Conservation (phyloP, 2,329 filamentous ascomycete genomes). For the Claviceps monticola region DNA sequence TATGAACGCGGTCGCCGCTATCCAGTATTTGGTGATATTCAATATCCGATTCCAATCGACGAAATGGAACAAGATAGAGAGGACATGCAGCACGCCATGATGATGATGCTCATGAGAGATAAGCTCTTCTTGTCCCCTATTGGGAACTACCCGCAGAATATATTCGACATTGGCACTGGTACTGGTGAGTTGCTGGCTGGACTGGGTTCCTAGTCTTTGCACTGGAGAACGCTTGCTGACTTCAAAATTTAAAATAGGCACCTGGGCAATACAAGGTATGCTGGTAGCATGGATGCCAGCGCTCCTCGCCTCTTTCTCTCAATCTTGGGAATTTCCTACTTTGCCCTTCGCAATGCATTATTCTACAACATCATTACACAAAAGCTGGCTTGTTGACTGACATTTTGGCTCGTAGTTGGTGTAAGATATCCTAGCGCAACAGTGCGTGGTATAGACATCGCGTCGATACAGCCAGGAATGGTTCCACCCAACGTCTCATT, state of each 20-base stretch:
- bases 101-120: slow-evolving; percentile 19
- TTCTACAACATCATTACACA: no score
- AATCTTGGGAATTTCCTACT: no score
- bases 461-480: slow-evolving; percentile 25
- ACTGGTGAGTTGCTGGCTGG: slow-evolving; percentile 4
- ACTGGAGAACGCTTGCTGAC: neutral
- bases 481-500: slow-evolving; percentile 27
- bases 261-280: slow-evolving; percentile 7
- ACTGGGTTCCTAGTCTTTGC: neutral
- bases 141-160: slow-evolving; percentile 17
- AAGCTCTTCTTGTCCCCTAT: slow-evolving; percentile 28
- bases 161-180: slow-evolving; percentile 27
- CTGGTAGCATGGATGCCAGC: neutral
- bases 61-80: slow-evolving; percentile 24
- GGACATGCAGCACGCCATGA: slow-evolving; percentile 26
- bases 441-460: slow-evolving; percentile 25
- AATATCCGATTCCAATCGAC: slow-evolving; percentile 25
- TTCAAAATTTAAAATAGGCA: slow-evolving; percentile 1
- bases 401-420: slow-evolving; percentile 1
- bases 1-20: slow-evolving; percentile 14
- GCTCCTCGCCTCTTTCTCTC: neutral
- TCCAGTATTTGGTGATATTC: slow-evolving; percentile 20
- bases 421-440: slow-evolving; percentile 21
- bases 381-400: neutral
- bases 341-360: no score